Conservation (phyloP, 495 filamentous ascomycete genomes). For the Penicillium fimorum region DNA sequence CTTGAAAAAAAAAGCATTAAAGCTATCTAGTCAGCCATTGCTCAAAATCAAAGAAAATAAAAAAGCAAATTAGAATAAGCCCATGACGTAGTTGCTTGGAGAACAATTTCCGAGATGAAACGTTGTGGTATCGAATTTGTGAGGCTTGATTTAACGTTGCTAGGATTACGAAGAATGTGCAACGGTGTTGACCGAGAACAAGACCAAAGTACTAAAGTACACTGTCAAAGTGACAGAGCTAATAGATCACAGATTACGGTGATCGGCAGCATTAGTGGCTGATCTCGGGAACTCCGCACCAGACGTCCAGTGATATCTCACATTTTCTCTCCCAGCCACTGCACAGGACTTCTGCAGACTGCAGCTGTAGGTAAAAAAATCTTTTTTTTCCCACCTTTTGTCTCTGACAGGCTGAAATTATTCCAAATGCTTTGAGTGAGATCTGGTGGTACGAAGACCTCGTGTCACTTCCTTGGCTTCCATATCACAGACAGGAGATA, state of each 20-base stretch:
- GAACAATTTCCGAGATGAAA: constrained; percentile 22
- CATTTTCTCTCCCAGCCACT: constrained; percentile 28
- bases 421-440: neutral
- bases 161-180: constrained; percentile 20
- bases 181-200: neutral
- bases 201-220: constrained; percentile 2
- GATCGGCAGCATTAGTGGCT: constrained; percentile 20
- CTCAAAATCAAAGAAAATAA: neutral
- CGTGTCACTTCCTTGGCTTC: constrained; percentile 1
- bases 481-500: neutral
- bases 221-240: constrained; percentile 5
- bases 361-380: neutral
- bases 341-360: constrained; percentile 16
- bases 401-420: neutral
- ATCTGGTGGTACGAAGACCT: neutral
- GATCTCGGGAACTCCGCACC: constrained; percentile 17
- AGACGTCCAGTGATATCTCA: constrained; percentile 28
- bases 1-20: neutral
- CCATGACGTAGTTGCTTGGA: constrained; percentile 4
- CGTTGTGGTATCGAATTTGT: constrained; percentile 8
- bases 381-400: neutral
- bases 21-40: neutral
- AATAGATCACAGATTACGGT: neutral
- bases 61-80: neutral
- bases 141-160: constrained; percentile 22